These are phyloP conservation scores for Heritiera fomes DNA, from an alignment of 345 rosid species.

Conservation along the genomic window DNA sequence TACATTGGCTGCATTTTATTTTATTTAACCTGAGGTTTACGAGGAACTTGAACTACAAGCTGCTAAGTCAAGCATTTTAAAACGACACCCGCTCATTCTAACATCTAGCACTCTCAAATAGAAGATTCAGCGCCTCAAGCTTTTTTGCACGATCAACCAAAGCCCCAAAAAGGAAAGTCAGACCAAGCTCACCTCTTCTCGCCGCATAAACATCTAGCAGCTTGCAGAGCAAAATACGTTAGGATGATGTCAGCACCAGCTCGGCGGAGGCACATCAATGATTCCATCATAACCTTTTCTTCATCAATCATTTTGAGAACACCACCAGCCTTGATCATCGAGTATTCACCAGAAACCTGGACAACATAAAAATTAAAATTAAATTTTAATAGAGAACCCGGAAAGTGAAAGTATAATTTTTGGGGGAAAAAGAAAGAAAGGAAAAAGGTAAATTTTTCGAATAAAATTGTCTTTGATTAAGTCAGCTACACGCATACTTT, in stretches of 20 bases:
- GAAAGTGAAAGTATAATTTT: not conserved
- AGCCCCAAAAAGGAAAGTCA: constrained; percentile 2
- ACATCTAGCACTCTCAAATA: not conserved
- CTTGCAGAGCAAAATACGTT: constrained; percentile 88
- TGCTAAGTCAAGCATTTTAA: not conserved
- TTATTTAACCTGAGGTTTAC: not conserved
- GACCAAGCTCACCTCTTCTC: constrained; percentile 34
- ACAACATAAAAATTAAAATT: not conserved
- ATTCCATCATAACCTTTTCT: constrained; percentile 92
- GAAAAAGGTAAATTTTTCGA: not conserved
- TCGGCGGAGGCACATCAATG: constrained; percentile 76
- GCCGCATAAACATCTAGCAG: constrained; percentile 72
- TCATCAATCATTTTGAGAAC: constrained; percentile 88
- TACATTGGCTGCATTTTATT: not conserved
- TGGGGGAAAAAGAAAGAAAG: not conserved
- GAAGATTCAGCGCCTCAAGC: not conserved
- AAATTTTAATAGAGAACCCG: not conserved
- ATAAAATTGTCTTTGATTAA: not conserved
- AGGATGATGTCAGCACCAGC: constrained; percentile 88
- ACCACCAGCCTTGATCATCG: constrained; percentile 92
- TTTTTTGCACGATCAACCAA: not conserved
- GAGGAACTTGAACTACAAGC: not conserved
- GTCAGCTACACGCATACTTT: not conserved
- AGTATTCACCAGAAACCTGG: constrained; percentile 89
- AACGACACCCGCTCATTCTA: not conserved